Base-by-base conservation (phyloP, 2,329 filamentous ascomycete genomes). In the Amauroascus niger region DNA sequence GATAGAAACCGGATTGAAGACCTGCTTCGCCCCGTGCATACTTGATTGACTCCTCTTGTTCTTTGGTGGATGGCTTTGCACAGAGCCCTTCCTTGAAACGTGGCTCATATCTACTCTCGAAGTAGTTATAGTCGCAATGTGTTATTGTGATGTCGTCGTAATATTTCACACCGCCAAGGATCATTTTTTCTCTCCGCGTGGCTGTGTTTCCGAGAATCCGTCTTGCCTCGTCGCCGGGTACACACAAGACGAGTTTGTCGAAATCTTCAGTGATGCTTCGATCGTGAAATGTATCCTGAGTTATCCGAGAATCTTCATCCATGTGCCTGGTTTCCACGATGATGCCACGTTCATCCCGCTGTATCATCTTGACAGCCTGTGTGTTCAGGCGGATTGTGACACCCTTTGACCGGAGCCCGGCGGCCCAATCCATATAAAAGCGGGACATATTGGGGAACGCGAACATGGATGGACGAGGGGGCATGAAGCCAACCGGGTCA, bases 101-200 rank as follows among this genome's bases (percentile, higher is more conserved):
- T 53, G 76, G 76, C 59, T 81, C 77, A 66, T 80, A 81, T 62
- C 79, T 74, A 33, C 73, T 73, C 46, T 76, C 73, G 70, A 82
- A 81, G 66, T 82, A 82, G 18, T 73, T 67, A 13, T 69, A 67
- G 59, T 83, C 80, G 55, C 72, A 75, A 61, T 82, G 80, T 1
- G 79, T 82, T 59, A 82, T 75, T 18, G 80, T 82, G 58, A 82
- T 76, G 61, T 82, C 79, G 69, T 82, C 76, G 55, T 75, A 77
- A 65, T 81, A 82, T 55, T 80, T 81, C 8, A 84, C 84, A 14
- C 81, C 80, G n/a, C 84, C 82, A 0, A 90, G 78, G 8, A 91
- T 79, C 41, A 77, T 76, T 47, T 74, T 79, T 65, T 90, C 85
- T 37, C 77, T 74, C 72, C 78, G 81, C 9, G 71, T 76, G 9